Conservation (phyloP, 1,284 basidiomycete species). For the Heliocybe sulcata region DNA sequence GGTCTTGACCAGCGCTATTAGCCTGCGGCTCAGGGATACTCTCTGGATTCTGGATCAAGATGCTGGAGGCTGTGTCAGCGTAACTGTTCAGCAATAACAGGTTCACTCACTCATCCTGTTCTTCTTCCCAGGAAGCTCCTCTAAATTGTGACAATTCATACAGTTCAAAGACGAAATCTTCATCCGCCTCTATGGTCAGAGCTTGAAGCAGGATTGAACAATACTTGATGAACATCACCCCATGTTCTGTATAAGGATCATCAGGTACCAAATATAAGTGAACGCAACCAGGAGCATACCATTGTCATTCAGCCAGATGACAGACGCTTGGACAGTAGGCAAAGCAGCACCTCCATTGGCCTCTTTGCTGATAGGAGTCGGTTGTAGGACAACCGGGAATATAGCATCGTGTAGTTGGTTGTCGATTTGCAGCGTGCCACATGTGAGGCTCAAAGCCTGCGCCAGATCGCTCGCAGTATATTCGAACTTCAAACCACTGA, state of each 20-base stretch:
- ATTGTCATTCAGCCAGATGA: slow-evolving; percentile 91
- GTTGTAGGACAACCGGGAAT: slow-evolving; percentile 95
- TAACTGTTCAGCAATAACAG: not conserved
- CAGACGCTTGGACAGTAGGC: slow-evolving; percentile 86
- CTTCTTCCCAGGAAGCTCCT: slow-evolving; percentile 84
- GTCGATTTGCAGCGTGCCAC: slow-evolving; percentile 90
- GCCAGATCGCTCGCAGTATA: slow-evolving; percentile 82
- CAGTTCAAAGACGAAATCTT: slow-evolving; percentile 92
- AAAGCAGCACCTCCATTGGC: slow-evolving; percentile 76
- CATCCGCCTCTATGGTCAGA: slow-evolving; percentile 92
- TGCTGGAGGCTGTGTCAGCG: slow-evolving; percentile 31
- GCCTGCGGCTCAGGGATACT: slow-evolving; percentile 77
- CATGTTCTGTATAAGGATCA: slow-evolving; percentile 62
- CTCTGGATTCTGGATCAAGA: slow-evolving; percentile 72
- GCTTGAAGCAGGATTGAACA: slow-evolving; percentile 93
- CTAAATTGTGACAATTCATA: slow-evolving; percentile 91
- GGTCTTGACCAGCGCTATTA: slow-evolving; percentile 60
- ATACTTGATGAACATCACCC: slow-evolving; percentile 96
- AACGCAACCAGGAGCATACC: slow-evolving; percentile 36
- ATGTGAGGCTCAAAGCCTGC: slow-evolving; percentile 79
- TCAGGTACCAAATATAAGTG: not conserved
- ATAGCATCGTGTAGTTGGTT: slow-evolving; percentile 97
- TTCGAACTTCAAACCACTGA: slow-evolving; percentile 78
- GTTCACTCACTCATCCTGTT: slow-evolving; percentile 62
- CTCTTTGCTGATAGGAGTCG: slow-evolving; percentile 86